Percentiles rank a stretch among this genome's conserved stretches.
Conservation (phyloP, 306 rosid genomes). For the Acmispon strigosus region DNA sequence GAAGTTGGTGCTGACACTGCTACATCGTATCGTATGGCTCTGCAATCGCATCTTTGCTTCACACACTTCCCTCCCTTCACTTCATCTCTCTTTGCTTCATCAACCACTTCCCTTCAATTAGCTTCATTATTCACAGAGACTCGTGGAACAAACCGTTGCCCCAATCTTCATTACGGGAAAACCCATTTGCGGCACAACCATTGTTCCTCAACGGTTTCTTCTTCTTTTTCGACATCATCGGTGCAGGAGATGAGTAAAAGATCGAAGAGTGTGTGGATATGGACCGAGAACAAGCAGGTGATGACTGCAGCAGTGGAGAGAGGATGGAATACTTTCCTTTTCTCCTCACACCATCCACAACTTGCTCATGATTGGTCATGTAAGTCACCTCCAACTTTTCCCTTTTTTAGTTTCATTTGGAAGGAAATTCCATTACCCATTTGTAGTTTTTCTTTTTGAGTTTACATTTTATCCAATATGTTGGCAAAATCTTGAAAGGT, state of each 20-base stretch:
- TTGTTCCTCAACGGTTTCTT: slow-evolving; percentile 29
- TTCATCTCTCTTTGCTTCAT: not conserved
- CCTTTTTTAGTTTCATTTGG: not conserved
- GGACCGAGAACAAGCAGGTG: slow-evolving; percentile 64
- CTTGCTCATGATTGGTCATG: slow-evolving; percentile 83
- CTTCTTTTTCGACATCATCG: slow-evolving; percentile 13
- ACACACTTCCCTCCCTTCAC: not conserved
- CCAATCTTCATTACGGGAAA: not conserved
- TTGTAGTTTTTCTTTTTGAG: not conserved
- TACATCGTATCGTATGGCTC: not conserved
- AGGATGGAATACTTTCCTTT: slow-evolving; percentile 82
- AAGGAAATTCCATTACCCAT: slow-evolving; percentile 5
- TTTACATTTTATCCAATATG: not conserved
- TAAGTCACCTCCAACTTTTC: slow-evolving; percentile 15
- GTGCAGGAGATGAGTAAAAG: slow-evolving; percentile 24
- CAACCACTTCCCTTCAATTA: not conserved
- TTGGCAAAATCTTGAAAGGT: not conserved
- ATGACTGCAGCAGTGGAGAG: slow-evolving; percentile 89
- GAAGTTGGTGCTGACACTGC: not conserved
- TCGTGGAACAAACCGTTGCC: slow-evolving; percentile 23
- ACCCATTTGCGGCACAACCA: slow-evolving; percentile 16
- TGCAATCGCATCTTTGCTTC: not conserved
- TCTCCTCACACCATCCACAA: slow-evolving; percentile 37
- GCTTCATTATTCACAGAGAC: slow-evolving; percentile 2
- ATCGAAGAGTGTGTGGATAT: slow-evolving; percentile 76